Base-by-base conservation (phyloP, 371 early-diverging fungal genomes). In the Catenaria anguillulae region DNA sequence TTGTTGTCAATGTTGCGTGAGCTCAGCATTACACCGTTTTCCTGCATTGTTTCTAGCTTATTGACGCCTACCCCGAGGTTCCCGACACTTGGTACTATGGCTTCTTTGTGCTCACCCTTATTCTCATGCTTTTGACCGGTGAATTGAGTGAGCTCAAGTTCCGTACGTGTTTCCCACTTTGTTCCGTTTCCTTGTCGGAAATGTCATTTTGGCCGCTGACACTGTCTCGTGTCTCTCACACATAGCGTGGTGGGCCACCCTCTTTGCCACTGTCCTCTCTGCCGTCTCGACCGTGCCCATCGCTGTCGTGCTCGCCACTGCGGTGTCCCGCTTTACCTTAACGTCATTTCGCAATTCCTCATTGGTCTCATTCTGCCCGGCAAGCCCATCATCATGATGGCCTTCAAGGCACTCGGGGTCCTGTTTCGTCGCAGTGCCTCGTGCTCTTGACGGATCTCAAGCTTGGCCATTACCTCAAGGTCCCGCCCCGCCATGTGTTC, bases 51-150 rank as follows among this genome's bases (percentile, higher is more conserved):
- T n/a, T n/a, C n/a, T n/a, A 84, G 64, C 81, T 87, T 8, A 56
- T 56, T 15, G 56, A 56, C 56, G 23, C 12, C 1, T 56, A 56
- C 36, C 36, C 36, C 1, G 33, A 56, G 56, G 56, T 56, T 26
- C 90, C 90, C 4, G 71, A 72, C 48, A 83, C 82, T 82, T 88
- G 90, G 90, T 88, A 88, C 54, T 69, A 74, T 46, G 52, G 65
- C 10, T 67, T 84, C 40, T 87, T 85, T 64, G 65, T 77, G 3
- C 54, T 75, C 15, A 84, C 83, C 59, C 75, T 82, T 56, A 76
- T 71, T 15, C 66, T 84, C n/a, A 78, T 83, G 29, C 80, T 87
- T 42, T 72, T 77, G 26, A 77, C 75, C 5, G 75, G 82, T 36
- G 83, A 85, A 10, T 46, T 46, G n/a, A n/a, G n/a, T 10, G 46